phyloP scores from a whole-genome alignment of 306 rosid species.

The Corylus heterophylla region DNA sequence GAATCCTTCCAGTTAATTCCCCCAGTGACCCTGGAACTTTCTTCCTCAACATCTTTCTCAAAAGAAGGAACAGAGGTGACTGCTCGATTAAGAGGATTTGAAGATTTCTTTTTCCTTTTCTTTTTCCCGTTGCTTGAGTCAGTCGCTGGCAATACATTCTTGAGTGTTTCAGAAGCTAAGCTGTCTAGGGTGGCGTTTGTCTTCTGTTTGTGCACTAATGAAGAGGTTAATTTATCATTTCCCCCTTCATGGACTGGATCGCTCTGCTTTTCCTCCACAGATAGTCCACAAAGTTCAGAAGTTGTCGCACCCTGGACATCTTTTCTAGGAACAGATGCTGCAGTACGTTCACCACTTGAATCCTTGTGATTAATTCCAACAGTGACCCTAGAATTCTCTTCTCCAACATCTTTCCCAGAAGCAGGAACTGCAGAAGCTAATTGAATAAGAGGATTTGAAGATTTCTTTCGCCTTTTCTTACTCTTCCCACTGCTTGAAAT shows the following conservation, averaged over 20 bases:
- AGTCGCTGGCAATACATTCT: constrained; percentile 21
- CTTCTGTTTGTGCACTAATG: constrained; percentile 34
- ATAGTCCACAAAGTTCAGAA: constrained; percentile 23
- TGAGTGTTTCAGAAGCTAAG: constrained; percentile 34
- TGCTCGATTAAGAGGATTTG: constrained; percentile 24
- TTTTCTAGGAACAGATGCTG: constrained; percentile 26
- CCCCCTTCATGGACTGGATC: constrained; percentile 26
- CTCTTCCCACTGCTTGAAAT: constrained; percentile 25
- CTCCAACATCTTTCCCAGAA: constrained; percentile 36
- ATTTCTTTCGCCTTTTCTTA: constrained; percentile 34
- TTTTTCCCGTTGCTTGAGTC: constrained; percentile 23
- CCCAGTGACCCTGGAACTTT: constrained; percentile 20
- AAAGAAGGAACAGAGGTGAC: constrained; percentile 37
- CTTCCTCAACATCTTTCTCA: constrained; percentile 36
- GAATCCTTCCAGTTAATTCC: constrained; percentile 12
- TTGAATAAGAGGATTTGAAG: constrained; percentile 28
- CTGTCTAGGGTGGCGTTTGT: constrained; percentile 30
- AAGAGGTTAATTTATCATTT: not conserved
- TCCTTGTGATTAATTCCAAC: constrained; percentile 9
- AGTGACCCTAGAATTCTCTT: constrained; percentile 23
- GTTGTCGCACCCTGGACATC: constrained; percentile 33
- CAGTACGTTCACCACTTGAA: constrained; percentile 21
- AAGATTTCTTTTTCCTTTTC: constrained; percentile 38
- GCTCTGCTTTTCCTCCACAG: constrained; percentile 34
- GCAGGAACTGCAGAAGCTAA: constrained; percentile 33